Evolutionary conservation across 1,284 basidiomycete genomes (phyloP).

Genomic region (Boletus hoseneyae): DNA sequence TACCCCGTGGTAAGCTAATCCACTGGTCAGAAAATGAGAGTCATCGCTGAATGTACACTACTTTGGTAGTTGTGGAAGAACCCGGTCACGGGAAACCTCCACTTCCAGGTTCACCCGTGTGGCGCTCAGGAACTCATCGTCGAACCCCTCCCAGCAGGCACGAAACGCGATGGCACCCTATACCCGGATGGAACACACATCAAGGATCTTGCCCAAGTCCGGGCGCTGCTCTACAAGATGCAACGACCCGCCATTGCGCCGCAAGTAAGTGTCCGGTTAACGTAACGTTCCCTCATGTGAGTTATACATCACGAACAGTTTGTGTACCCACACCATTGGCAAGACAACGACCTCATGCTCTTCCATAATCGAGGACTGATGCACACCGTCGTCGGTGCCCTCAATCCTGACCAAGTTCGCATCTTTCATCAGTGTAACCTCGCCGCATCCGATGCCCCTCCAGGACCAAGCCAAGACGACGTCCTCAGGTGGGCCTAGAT

Average conservation of each 20-base stretch:
- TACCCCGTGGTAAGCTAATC: conserved; percentile 55
- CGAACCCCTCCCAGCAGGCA: conserved; percentile 51
- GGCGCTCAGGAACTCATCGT: conserved; percentile 49
- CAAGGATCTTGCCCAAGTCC: conserved; percentile 57
- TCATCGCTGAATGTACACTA: not conserved
- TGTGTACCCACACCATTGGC: conserved; percentile 61
- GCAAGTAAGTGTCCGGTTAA: conserved; percentile 33
- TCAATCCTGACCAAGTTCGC: conserved; percentile 59
- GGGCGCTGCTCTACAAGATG: conserved; percentile 64
- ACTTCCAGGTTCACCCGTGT: conserved; percentile 69
- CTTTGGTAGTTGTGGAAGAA: conserved; percentile 72
- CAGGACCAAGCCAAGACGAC: conserved; percentile 49
- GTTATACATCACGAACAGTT: conserved; percentile 29
- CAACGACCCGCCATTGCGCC: conserved; percentile 75
- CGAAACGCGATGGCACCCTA: conserved; percentile 43
- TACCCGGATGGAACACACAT: conserved; percentile 69
- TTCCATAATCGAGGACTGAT: conserved; percentile 71
- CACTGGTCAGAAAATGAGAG: not conserved
- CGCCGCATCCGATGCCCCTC: conserved; percentile 54
- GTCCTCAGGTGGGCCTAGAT: too few species aligned
- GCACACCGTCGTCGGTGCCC: conserved; percentile 69
- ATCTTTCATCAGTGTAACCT: conserved; percentile 68
- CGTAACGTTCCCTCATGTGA: not conserved
- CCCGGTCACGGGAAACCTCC: conserved; percentile 63
- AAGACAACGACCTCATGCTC: conserved; percentile 62